Evolutionary conservation across 768 basidiomycete genomes (phyloP).

Genomic region (Mycena galericulata): DNA sequence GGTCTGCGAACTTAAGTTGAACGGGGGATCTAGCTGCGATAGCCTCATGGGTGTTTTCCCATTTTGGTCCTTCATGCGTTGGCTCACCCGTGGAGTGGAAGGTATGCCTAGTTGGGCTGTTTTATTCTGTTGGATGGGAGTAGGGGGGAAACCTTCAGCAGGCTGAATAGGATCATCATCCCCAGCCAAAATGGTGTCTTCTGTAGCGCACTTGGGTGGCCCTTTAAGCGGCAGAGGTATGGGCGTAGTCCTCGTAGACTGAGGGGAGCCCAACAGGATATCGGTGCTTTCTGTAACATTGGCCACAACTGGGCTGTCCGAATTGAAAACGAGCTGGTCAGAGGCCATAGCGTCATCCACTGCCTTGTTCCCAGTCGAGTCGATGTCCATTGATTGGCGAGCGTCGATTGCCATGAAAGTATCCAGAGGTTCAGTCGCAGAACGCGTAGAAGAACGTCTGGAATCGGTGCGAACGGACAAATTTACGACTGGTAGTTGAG

Average conservation of each 20-base stretch:
- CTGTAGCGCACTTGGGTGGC: conserved; percentile 1
- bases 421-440: conserved; percentile 11
- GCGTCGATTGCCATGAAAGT: conserved; percentile 1
- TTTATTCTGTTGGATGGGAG: conserved; percentile 31
- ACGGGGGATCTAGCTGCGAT: conserved; percentile 22
- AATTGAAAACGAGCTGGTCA: conserved; percentile 43
- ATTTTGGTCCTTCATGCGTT: conserved; percentile 57
- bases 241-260: neutral
- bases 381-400: conserved; percentile 30
- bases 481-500: neutral
- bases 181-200: neutral
- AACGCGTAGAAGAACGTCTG: conserved; percentile 6
- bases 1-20: conserved; percentile 6
- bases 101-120: neutral
- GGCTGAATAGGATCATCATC: conserved; percentile 59
- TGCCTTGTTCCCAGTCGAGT: conserved; percentile 47
- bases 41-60: conserved; percentile 43
- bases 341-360: conserved; percentile 49
- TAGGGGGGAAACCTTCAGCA: conserved; percentile 48
- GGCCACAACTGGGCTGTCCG: conserved; percentile 15
- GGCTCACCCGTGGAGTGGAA: conserved; percentile 49
- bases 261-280: neutral
- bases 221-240: conserved; percentile 3
- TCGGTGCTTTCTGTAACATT: conserved; percentile 6
- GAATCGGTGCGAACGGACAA: conserved; percentile 1